A percentile compares a stretch with the other conserved stretches of the same genome.
Conservation (phyloP, 129 eudicot genomes). For the Erigeron canadensis region DNA sequence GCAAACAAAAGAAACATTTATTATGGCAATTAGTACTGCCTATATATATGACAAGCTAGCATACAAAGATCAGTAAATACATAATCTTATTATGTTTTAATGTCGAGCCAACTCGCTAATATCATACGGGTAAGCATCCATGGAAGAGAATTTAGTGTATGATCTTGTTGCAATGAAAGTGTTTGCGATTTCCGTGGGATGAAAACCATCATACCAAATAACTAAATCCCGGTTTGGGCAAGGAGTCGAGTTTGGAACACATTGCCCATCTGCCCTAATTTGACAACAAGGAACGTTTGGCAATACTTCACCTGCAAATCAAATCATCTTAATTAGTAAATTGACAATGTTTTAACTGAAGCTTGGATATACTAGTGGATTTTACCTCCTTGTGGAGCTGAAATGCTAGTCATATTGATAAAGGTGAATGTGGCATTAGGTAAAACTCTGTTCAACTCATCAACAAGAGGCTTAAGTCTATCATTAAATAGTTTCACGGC, state of each 20-base stretch:
- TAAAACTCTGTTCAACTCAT: slow-evolving; percentile 19
- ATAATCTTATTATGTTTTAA: not conserved
- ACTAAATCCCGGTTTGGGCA: not conserved
- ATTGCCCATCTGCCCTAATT: slow-evolving; percentile 18
- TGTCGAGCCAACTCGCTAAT: slow-evolving; percentile 23
- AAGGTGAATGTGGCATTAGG: slow-evolving; percentile 34
- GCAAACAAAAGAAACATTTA: not conserved
- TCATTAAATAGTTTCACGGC: slow-evolving; percentile 32
- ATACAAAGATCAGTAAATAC: not conserved
- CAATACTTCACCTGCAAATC: slow-evolving; percentile 5
- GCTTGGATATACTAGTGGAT: not conserved
- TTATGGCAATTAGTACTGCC: not conserved
- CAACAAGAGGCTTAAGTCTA: slow-evolving; percentile 40
- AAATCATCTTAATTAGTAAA: not conserved
- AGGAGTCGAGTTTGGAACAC: slow-evolving; percentile 25
- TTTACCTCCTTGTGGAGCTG: slow-evolving; percentile 16
- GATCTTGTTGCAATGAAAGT: slow-evolving; percentile 27
- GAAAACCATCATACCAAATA: slow-evolving; percentile 32
- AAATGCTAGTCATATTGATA: slow-evolving; percentile 19
- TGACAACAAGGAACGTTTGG: slow-evolving; percentile 29
- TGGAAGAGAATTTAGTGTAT: slow-evolving; percentile 15
- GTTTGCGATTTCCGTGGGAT: slow-evolving; percentile 33
- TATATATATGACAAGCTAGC: not conserved
- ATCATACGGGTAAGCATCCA: slow-evolving; percentile 28
- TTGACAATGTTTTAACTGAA: not conserved